phyloP scores from a whole-genome alignment of 2,329 filamentous ascomycete genomes.

The Berkeleyomyces rouxiae region DNA sequence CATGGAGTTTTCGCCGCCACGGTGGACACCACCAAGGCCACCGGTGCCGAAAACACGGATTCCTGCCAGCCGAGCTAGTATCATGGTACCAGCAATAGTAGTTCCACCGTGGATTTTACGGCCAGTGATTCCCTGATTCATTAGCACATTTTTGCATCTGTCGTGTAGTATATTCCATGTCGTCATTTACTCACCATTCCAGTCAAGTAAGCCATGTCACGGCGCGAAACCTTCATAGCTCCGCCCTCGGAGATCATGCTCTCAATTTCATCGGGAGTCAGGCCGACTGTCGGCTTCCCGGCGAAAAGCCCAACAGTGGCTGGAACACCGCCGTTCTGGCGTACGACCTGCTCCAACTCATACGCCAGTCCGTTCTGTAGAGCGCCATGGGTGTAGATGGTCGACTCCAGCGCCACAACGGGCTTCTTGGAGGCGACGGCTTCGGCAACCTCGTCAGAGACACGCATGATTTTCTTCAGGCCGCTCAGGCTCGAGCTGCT shows the following conservation, averaged over 20 bases:
- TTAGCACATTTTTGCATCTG: neutral
- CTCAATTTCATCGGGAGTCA: slow-evolving; percentile 54
- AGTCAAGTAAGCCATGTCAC: slow-evolving; percentile 69
- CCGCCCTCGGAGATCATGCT: slow-evolving; percentile 50
- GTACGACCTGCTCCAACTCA: slow-evolving; percentile 72
- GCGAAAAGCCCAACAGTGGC: slow-evolving; percentile 82
- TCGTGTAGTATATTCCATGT: neutral
- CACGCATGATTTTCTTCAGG: slow-evolving; percentile 36
- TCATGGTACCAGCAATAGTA: slow-evolving; percentile 84
- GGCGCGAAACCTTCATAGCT: slow-evolving; percentile 68
- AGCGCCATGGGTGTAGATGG: slow-evolving; percentile 90
- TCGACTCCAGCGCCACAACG: slow-evolving; percentile 84
- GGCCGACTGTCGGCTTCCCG: slow-evolving; percentile 66
- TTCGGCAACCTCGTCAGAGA: slow-evolving; percentile 70
- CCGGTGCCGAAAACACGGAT: slow-evolving; percentile 91
- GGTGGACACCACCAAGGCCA: slow-evolving; percentile 84
- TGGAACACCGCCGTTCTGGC: slow-evolving; percentile 65
- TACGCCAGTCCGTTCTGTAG: slow-evolving; percentile 56
- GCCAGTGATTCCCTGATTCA: slow-evolving; percentile 42
- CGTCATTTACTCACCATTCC: slow-evolving; percentile 43
- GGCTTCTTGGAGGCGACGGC: slow-evolving; percentile 60
- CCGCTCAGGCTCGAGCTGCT: slow-evolving; percentile 16
- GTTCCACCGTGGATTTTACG: slow-evolving; percentile 70
- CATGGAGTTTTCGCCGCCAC: slow-evolving; percentile 70
- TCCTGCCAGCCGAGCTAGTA: slow-evolving; percentile 70